These are phyloP conservation scores for Chloranthus sessilifolius DNA, from an alignment of 164 flowering plant species.

Conservation along the genomic window DNA sequence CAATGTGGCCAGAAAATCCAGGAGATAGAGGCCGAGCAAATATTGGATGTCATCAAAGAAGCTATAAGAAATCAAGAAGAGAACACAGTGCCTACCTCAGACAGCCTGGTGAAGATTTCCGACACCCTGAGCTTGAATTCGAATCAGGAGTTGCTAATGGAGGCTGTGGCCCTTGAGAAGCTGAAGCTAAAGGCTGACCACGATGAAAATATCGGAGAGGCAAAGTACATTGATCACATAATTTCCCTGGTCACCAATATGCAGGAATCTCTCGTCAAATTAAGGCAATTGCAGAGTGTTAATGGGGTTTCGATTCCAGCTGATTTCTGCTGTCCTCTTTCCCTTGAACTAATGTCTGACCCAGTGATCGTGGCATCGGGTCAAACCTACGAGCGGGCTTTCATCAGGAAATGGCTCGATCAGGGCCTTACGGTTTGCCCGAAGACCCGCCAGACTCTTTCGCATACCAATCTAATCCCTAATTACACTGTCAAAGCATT, in stretches of 20 bases:
- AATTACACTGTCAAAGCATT: constrained; percentile 84
- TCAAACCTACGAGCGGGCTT: constrained; percentile 83
- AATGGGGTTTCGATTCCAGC: constrained; percentile 67
- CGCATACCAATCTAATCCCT: constrained; percentile 67
- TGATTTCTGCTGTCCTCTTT: constrained; percentile 87
- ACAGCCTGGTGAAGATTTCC: constrained; percentile 47
- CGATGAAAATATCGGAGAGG: constrained; percentile 53
- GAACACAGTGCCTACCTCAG: constrained; percentile 43
- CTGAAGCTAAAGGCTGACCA: constrained; percentile 73
- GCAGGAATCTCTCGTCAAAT: constrained; percentile 53
- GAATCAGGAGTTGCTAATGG: constrained; percentile 79
- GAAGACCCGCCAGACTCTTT: constrained; percentile 70
- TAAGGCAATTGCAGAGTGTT: constrained; percentile 53
- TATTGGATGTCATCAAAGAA: constrained; percentile 30
- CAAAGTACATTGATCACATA: constrained; percentile 55
- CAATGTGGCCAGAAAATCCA: constrained; percentile 28
- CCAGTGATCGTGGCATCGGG: constrained; percentile 90
- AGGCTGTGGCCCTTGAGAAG: constrained; percentile 85
- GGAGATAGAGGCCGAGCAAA: constrained; percentile 15
- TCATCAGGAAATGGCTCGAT: constrained; percentile 75
- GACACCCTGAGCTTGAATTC: constrained; percentile 54
- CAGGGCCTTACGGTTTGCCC: constrained; percentile 84
- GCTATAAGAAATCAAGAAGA: constrained; percentile 48
- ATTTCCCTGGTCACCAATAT: constrained; percentile 54
- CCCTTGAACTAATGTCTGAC: constrained; percentile 88